Evolutionary conservation across 169 alveolate species (phyloP).

Genomic region (Neospora caninum): DNA sequence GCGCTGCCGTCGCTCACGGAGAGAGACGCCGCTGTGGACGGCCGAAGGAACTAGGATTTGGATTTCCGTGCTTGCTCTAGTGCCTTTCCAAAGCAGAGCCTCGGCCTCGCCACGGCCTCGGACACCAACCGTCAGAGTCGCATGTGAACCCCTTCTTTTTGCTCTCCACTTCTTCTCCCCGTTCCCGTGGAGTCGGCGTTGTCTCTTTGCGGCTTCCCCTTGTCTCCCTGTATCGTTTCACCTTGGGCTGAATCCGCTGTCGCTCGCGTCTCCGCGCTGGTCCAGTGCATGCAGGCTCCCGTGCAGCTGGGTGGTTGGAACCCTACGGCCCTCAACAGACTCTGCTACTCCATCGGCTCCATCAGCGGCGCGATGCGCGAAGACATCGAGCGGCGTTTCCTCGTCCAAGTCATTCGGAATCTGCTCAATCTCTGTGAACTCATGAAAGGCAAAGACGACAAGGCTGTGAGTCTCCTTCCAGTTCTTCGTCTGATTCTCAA

Average conservation of each 20-base stretch:
- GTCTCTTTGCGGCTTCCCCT: not conserved
- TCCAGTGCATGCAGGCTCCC: constrained; percentile 74
- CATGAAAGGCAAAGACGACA: constrained; percentile 96
- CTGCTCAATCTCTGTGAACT: constrained; percentile 96
- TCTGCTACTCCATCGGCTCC: constrained; percentile 89
- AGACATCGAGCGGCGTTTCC: constrained; percentile 93
- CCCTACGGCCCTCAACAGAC: constrained; percentile 69
- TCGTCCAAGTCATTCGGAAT: constrained; percentile 93
- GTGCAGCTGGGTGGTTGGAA: constrained; percentile 66
- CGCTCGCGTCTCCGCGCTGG: not conserved
- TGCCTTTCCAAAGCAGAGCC: no score
- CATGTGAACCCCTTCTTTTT: no score
- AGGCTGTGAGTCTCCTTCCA: constrained; percentile 87
- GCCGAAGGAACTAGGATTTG: no score
- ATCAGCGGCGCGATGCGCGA: constrained; percentile 97
- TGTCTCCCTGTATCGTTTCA: not conserved
- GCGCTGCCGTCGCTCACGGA: no score
- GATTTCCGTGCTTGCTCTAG: no score
- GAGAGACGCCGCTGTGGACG: no score
- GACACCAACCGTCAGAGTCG: no score
- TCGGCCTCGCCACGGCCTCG: no score
- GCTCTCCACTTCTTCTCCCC: not conserved
- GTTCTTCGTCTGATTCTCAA: not conserved
- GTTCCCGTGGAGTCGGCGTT: not conserved
- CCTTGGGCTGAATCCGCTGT: not conserved